Percentiles rank a stretch among this genome's conserved stretches.
These are phyloP conservation scores for Rusavskia elegans DNA, from an alignment of 495 filamentous ascomycete species.

Conservation along the genomic window DNA sequence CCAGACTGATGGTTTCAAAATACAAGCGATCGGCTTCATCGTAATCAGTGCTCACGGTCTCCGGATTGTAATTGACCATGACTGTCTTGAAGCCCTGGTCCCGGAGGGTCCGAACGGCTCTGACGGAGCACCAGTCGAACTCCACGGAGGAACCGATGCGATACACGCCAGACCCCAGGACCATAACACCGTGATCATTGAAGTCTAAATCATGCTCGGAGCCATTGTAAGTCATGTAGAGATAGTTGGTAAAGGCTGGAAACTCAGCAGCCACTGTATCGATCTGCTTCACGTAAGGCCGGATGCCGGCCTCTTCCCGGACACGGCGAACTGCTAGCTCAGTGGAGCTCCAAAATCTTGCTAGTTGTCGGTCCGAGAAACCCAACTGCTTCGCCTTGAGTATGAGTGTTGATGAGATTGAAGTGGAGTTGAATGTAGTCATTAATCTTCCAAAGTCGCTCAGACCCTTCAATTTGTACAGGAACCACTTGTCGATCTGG, in stretches of 20 bases:
- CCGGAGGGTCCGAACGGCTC: conserved; percentile 83
- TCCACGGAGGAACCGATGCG: conserved; percentile 95
- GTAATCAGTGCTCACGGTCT: conserved; percentile 90
- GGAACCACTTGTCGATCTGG: conserved; percentile 76
- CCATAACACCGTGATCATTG: conserved; percentile 84
- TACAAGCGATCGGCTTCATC: conserved; percentile 92
- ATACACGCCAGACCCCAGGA: conserved; percentile 93
- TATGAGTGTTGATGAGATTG: conserved; percentile 47
- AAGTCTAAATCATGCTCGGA: conserved; percentile 74
- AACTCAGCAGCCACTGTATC: conserved; percentile 98
- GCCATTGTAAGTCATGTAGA: conserved; percentile 93
- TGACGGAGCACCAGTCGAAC: conserved; percentile 99
- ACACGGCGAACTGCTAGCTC: conserved; percentile 73
- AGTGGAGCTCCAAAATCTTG: conserved; percentile 84
- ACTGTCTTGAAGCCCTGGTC: conserved; percentile 84
- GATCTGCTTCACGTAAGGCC: conserved; percentile 89
- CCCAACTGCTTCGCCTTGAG: conserved; percentile 80
- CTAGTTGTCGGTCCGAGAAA: conserved; percentile 85
- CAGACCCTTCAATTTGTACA: conserved; percentile 75
- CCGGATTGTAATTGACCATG: conserved; percentile 93
- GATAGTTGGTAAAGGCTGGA: conserved; percentile 87
- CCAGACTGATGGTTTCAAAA: conserved; percentile 94
- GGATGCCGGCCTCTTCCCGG: conserved; percentile 70
- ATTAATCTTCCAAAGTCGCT: conserved; percentile 75
- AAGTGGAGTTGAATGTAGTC: conserved; percentile 50